These are phyloP conservation scores for Sporothrix mexicana DNA, from an alignment of 2,329 filamentous ascomycete genomes.

Conservation along the genomic window DNA sequence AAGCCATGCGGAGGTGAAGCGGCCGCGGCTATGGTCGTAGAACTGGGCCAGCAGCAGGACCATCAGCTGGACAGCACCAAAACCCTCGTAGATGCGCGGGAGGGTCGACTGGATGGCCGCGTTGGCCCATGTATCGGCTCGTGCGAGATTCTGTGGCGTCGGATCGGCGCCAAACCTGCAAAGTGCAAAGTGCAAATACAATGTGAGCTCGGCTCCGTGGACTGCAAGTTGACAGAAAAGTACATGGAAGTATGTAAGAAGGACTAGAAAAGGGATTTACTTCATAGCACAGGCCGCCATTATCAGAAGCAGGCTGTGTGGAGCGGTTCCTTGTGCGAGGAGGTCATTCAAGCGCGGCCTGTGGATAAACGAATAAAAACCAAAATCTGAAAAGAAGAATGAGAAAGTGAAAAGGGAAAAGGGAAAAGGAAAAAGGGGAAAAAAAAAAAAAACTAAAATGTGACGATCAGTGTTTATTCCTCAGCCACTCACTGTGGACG, in stretches of 20 bases:
- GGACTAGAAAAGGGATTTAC: background rate
- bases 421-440: no score
- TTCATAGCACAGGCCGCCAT: background rate
- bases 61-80: background rate
- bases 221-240: no score
- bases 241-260: no score
- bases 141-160: background rate
- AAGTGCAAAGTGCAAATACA: no score
- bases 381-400: slow-evolving; percentile 28
- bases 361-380: slow-evolving; percentile 34
- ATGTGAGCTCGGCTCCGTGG: no score
- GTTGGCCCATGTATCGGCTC: background rate
- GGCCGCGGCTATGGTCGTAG: background rate
- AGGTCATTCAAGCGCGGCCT: slow-evolving; percentile 30
- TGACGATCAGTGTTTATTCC: no score
- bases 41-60: background rate
- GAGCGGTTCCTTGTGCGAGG: slow-evolving; percentile 30
- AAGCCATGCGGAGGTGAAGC: background rate
- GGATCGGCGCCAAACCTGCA: no score
- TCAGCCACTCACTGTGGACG: slow-evolving; percentile 31
- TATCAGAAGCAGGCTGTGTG: background rate
- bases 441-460: no score
- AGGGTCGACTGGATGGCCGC: background rate
- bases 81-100: background rate
- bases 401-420: no score